Percentiles rank a stretch among this genome's conserved stretches.
These are phyloP conservation scores for Climacium dendroides DNA, from an alignment of 225 moss, liverwort and hornwort species.

Conservation along the genomic window DNA sequence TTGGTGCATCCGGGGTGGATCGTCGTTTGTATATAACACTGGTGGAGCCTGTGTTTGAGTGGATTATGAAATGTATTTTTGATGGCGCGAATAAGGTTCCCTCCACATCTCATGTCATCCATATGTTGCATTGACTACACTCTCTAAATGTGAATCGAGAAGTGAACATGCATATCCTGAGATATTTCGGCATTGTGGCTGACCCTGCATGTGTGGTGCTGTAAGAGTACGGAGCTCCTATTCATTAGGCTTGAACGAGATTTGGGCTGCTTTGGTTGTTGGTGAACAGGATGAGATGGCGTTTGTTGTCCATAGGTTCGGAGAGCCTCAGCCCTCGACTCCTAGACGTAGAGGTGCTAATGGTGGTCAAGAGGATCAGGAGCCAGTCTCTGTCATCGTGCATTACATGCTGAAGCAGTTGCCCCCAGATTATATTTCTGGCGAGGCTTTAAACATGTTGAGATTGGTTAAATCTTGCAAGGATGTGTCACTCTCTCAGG, in stretches of 20 bases:
- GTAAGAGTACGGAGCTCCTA: background rate
- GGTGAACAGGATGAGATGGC: slow-evolving; percentile 62
- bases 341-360: slow-evolving; percentile 17
- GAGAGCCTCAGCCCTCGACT: slow-evolving; percentile 32
- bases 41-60: slow-evolving; percentile 88
- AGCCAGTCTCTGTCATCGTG: slow-evolving; percentile 68
- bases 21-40: slow-evolving; percentile 68
- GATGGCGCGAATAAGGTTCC: slow-evolving; percentile 76
- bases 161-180: background rate
- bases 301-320: slow-evolving; percentile 49
- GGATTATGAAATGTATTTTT: slow-evolving; percentile 81
- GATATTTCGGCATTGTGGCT: background rate
- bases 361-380: slow-evolving; percentile 23
- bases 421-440: slow-evolving; percentile 63
- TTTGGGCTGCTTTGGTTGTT: background rate
- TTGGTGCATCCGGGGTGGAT: slow-evolving; percentile 51
- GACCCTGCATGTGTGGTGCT: background rate
- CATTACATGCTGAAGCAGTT: slow-evolving; percentile 88
- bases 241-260: background rate
- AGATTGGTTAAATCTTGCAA: slow-evolving; percentile 57
- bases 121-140: background rate
- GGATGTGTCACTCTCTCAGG: slow-evolving; percentile 86
- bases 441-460: slow-evolving; percentile 60
- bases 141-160: background rate
- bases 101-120: background rate